Evolutionary conservation across 2,329 filamentous ascomycete species (phyloP).

Genomic region (Macrophomina pseudophaseolina): DNA sequence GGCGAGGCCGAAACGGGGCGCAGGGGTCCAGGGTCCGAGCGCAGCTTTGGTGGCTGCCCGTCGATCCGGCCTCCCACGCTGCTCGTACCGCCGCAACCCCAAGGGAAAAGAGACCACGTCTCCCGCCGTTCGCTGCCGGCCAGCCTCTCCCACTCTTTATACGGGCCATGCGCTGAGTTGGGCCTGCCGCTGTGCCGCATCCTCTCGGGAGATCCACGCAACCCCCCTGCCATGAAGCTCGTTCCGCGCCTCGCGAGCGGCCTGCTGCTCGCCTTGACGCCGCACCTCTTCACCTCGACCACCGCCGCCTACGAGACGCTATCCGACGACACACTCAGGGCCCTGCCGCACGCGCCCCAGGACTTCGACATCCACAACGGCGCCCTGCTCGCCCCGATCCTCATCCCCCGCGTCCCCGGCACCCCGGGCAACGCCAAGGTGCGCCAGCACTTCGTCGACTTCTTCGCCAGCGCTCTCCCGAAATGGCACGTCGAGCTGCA

Average conservation of each 20-base stretch:
- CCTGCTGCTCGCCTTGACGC: conserved; percentile 32
- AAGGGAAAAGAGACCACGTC: conserved; percentile 15
- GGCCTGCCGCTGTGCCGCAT: not conserved
- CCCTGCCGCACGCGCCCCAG: conserved; percentile 64
- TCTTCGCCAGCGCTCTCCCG: conserved; percentile 76
- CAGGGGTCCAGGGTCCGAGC: not conserved
- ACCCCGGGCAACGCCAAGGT: conserved; percentile 75
- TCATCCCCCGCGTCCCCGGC: conserved; percentile 86
- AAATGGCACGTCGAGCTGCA: conserved; percentile 82
- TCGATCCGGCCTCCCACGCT: not conserved
- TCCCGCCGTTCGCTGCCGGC: not conserved
- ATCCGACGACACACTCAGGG: conserved; percentile 74
- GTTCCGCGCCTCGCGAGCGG: not conserved
- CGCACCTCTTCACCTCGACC: conserved; percentile 30
- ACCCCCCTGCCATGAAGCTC: conserved; percentile 16
- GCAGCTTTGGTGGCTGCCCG: not conserved
- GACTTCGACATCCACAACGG: conserved; percentile 82
- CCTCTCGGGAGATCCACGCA: not conserved
- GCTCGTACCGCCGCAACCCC: not conserved
- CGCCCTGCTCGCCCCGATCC: conserved; percentile 80
- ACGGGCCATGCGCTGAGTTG: not conserved
- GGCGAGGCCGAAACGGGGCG: not conserved
- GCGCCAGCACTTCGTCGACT: conserved; percentile 81
- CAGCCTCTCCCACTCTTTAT: not conserved
- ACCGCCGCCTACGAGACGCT: conserved; percentile 60